A percentile compares a stretch with the other conserved stretches of the same genome.
Evolutionary conservation across 768 basidiomycete species (phyloP).

Genomic region (Phanerochaete carnosa): DNA sequence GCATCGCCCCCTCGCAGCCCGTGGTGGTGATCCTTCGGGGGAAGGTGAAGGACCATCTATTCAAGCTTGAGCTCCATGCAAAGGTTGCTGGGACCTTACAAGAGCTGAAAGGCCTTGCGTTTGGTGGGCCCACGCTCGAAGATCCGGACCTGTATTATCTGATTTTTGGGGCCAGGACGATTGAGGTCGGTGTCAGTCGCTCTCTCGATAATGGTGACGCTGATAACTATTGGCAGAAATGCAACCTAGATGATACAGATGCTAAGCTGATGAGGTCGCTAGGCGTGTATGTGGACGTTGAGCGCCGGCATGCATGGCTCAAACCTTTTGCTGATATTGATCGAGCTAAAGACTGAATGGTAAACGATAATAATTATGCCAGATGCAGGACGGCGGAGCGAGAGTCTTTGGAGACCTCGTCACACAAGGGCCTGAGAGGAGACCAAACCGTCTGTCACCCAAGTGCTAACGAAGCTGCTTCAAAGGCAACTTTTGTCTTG

Average conservation of each 20-base stretch:
- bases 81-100: not conserved
- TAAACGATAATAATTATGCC: too few species aligned
- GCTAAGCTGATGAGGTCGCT: not conserved
- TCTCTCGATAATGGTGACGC: not conserved
- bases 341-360: not conserved
- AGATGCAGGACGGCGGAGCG: too few species aligned
- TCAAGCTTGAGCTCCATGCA: not conserved
- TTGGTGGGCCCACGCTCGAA: not conserved
- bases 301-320: not conserved
- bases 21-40: not conserved
- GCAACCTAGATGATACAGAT: not conserved
- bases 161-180: not conserved
- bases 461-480: too few species aligned
- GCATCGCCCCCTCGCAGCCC: not conserved
- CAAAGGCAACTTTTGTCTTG: too few species aligned
- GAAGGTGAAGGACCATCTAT: not conserved
- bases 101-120: not conserved
- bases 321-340: not conserved
- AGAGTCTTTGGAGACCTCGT: too few species aligned
- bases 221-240: not conserved
- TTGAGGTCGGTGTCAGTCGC: not conserved
- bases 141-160: not conserved
- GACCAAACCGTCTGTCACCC: too few species aligned
- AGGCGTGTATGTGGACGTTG: not conserved
- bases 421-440: too few species aligned